Percentiles rank a stretch among this genome's conserved stretches.
These are phyloP conservation scores for Candida tammaniensis DNA, from an alignment of 805 yeast species.

Conservation along the genomic window DNA sequence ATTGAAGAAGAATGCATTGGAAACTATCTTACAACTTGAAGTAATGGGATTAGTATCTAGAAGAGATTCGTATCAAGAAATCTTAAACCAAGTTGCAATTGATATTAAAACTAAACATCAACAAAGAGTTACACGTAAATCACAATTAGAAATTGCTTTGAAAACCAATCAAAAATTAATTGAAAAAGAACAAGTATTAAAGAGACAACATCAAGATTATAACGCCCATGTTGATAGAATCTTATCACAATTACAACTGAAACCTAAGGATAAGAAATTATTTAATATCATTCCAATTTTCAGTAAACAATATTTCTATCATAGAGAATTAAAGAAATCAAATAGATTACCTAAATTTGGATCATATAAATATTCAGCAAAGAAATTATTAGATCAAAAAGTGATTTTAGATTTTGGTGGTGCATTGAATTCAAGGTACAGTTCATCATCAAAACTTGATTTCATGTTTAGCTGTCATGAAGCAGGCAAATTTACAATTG, in stretches of 20 bases:
- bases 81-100: constrained; percentile 78
- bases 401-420: constrained; percentile 62
- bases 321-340: constrained; percentile 61
- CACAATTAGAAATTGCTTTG: constrained; percentile 39
- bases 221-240: constrained; percentile 45
- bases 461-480: constrained; percentile 75
- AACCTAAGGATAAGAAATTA: constrained; percentile 45
- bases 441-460: constrained; percentile 62
- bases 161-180: constrained; percentile 43
- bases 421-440: constrained; percentile 29
- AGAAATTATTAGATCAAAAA: constrained; percentile 70
- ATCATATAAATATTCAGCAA: constrained; percentile 71
- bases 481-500: constrained; percentile 69
- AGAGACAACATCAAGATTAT: constrained; percentile 45
- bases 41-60: constrained; percentile 61
- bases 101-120: constrained; percentile 60
- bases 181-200: constrained; percentile 44
- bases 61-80: constrained; percentile 68
- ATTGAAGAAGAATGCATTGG: constrained; percentile 72
- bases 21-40: constrained; percentile 74
- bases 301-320: constrained; percentile 75
- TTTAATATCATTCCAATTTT: constrained; percentile 51
- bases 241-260: constrained; percentile 41
- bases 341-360: constrained; percentile 76
- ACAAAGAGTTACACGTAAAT: constrained; percentile 40